Conservation (phyloP, 2,329 filamentous ascomycete genomes). For the Xylaria sp. region DNA sequence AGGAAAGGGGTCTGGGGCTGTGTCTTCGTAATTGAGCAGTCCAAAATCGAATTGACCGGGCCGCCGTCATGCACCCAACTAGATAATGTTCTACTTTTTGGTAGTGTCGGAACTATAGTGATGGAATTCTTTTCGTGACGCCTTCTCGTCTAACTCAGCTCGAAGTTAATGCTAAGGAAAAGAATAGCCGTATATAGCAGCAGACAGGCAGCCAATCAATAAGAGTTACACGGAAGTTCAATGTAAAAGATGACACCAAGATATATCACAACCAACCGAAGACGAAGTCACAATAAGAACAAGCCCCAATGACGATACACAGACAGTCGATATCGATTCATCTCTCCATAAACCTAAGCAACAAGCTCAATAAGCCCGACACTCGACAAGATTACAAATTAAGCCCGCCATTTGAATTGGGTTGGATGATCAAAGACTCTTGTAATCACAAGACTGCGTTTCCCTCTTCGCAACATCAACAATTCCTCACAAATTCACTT, state of each 20-base stretch:
- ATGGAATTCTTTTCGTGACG: too few species aligned
- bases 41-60: too few species aligned
- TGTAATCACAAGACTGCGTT: neutral
- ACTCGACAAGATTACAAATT: conserved; percentile 1
- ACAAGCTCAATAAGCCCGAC: neutral
- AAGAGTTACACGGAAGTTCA: too few species aligned
- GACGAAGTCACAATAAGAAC: neutral
- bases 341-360: neutral
- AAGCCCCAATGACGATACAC: neutral
- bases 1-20: too few species aligned
- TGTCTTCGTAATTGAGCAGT: too few species aligned
- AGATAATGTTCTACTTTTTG: too few species aligned
- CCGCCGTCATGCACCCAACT: too few species aligned
- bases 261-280: neutral
- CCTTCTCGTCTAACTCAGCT: too few species aligned
- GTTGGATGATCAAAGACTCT: neutral
- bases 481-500: neutral
- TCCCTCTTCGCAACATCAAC: neutral
- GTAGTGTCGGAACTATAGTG: too few species aligned
- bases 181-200: too few species aligned
- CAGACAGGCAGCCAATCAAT: too few species aligned
- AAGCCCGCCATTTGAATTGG: neutral
- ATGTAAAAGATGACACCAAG: neutral
- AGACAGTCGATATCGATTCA: neutral
- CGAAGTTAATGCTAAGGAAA: too few species aligned